Percentiles rank a stretch among this genome's conserved stretches.
phyloP scores from a whole-genome alignment of 495 filamentous ascomycete genomes.

The Glutinoglossum americanum region DNA sequence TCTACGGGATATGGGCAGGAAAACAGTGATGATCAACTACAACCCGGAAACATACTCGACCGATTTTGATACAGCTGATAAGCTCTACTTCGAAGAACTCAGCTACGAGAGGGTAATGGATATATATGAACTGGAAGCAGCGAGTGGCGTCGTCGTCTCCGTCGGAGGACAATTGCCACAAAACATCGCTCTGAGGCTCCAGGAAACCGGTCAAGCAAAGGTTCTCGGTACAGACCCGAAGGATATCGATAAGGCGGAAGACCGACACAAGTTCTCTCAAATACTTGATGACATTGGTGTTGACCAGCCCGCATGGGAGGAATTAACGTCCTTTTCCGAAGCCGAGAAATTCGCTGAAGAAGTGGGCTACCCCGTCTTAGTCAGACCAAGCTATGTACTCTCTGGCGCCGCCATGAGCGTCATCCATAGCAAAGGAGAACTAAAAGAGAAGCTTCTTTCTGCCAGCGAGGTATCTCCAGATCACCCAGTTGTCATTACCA shows the following conservation, averaged over 20 bases:
- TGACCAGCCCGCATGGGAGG: conserved; percentile 95
- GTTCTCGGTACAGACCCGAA: conserved; percentile 78
- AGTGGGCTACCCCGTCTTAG: conserved; percentile 81
- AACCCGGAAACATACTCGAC: conserved; percentile 81
- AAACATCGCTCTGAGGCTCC: conserved; percentile 89
- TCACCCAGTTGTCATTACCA: conserved; percentile 93
- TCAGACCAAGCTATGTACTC: conserved; percentile 86
- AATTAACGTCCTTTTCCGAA: conserved; percentile 74
- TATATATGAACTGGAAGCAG: conserved; percentile 84
- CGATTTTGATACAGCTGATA: conserved; percentile 87
- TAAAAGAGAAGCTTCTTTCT: conserved; percentile 72
- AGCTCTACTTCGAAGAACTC: conserved; percentile 89
- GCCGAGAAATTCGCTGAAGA: conserved; percentile 64
- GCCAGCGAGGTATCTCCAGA: conserved; percentile 83
- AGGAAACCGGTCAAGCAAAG: conserved; percentile 72
- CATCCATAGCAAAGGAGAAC: conserved; percentile 68
- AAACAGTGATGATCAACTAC: conserved; percentile 97
- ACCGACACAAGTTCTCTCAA: conserved; percentile 93
- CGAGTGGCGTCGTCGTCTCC: conserved; percentile 78
- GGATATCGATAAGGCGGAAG: conserved; percentile 93
- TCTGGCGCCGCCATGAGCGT: conserved; percentile 97
- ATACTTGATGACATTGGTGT: conserved; percentile 92
- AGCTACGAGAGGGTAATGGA: conserved; percentile 97
- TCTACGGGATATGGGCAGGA: conserved; percentile 73
- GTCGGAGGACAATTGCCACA: conserved; percentile 92